Evolutionary conservation across 768 basidiomycete genomes (phyloP).

Genomic region (Tulasnella sp.): DNA sequence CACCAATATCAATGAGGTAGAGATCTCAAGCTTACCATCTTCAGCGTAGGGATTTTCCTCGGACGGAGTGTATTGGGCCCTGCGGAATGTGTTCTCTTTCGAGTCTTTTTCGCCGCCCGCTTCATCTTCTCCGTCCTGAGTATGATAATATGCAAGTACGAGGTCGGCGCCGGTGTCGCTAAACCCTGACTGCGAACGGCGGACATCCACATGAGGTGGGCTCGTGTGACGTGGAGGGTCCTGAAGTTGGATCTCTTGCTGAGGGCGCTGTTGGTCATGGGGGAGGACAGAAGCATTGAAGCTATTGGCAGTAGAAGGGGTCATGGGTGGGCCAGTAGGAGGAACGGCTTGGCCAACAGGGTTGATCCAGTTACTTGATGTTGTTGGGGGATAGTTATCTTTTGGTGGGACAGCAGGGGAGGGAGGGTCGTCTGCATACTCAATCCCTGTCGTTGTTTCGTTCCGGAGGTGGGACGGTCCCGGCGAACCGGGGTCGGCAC

Average conservation of each 20-base stretch:
- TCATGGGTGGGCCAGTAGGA: not conserved
- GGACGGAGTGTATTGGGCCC: not conserved
- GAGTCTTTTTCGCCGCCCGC: not conserved
- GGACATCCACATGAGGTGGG: not conserved
- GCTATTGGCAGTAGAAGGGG: not conserved
- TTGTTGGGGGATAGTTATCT: not conserved
- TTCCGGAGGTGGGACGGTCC: not conserved
- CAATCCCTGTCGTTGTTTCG: not conserved
- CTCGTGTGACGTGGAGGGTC: not conserved
- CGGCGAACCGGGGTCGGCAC: not conserved
- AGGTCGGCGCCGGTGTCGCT: conserved; percentile 1
- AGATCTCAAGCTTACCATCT: not conserved
- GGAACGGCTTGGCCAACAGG: not conserved
- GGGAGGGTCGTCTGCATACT: not conserved
- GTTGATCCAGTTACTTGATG: not conserved
- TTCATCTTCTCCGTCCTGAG: not conserved
- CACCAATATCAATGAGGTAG: not conserved
- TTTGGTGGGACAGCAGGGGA: conserved; percentile 10
- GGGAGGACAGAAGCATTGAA: not conserved
- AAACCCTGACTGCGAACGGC: not conserved
- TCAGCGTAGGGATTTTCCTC: conserved; percentile 13
- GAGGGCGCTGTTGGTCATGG: not conserved
- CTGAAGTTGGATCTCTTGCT: not conserved
- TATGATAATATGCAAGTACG: conserved; percentile 13
- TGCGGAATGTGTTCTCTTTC: not conserved